phyloP scores from a whole-genome alignment of 768 basidiomycete genomes.

The Russula brevipes region DNA sequence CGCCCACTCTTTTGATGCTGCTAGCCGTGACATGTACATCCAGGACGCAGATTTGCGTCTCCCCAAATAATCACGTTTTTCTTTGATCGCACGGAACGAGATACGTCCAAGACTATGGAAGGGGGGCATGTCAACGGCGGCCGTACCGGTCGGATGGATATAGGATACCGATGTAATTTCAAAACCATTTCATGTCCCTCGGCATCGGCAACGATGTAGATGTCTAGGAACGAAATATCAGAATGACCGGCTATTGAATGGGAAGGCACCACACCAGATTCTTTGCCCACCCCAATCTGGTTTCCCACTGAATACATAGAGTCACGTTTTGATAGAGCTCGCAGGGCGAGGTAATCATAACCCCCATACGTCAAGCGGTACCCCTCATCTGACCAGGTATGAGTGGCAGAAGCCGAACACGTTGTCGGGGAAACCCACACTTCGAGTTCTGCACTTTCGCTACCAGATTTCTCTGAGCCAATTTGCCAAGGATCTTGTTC shows the following conservation, averaged over 20 bases:
- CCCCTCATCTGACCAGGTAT: conserved; percentile 70
- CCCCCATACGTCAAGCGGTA: conserved; percentile 97
- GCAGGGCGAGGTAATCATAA: conserved; percentile 94
- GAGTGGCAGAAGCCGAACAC: not conserved
- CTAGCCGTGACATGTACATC: conserved; percentile 98
- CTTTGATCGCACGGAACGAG: conserved; percentile 94
- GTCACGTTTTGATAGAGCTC: conserved; percentile 86
- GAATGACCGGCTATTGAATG: not conserved
- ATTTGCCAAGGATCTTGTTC: conserved; percentile 83
- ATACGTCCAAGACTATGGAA: conserved; percentile 81
- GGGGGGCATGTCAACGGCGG: not conserved
- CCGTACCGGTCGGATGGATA: not conserved
- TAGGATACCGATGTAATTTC: conserved; percentile 81
- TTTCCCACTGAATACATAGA: conserved; percentile 90
- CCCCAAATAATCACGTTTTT: conserved; percentile 93
- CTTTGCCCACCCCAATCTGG: conserved; percentile 98
- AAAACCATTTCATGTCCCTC: conserved; percentile 85
- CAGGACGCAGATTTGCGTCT: conserved; percentile 94
- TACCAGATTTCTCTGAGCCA: conserved; percentile 89
- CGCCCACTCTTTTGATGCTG: conserved; percentile 96
- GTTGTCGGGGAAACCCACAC: conserved; percentile 49
- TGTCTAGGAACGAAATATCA: conserved; percentile 47
- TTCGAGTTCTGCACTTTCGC: conserved; percentile 87
- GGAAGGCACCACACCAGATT: conserved; percentile 62
- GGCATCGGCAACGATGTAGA: conserved; percentile 82